phyloP scores from a whole-genome alignment of 2,329 filamentous ascomycete species.

The Ceratocystis smalleyi region DNA sequence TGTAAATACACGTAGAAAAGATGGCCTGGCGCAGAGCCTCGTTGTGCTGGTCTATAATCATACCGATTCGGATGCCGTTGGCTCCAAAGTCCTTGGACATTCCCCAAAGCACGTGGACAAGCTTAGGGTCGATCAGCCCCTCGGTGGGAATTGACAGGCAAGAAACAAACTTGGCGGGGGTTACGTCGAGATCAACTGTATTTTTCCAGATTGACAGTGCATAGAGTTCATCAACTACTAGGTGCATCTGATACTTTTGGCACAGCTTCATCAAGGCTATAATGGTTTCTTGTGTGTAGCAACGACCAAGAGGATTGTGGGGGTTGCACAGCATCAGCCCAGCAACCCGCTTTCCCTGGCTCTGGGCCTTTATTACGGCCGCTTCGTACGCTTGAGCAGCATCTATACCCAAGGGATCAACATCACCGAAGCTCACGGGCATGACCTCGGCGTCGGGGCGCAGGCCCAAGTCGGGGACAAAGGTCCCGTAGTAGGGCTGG shows the following conservation, averaged over 20 bases:
- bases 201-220: slow-evolving; percentile 37
- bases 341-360: slow-evolving; percentile 28
- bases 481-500: slow-evolving; percentile 34
- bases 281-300: slow-evolving; percentile 29
- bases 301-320: slow-evolving; percentile 37
- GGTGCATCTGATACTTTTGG: slow-evolving; percentile 32
- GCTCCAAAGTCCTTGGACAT: slow-evolving; percentile 40
- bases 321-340: slow-evolving; percentile 37
- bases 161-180: slow-evolving; percentile 29
- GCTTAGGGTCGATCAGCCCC: slow-evolving; percentile 31
- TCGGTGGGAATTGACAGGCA: slow-evolving; percentile 29
- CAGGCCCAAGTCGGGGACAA: slow-evolving; percentile 30
- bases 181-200: slow-evolving; percentile 20
- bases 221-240: slow-evolving; percentile 37
- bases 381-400: slow-evolving; percentile 32
- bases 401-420: slow-evolving; percentile 29
- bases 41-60: slow-evolving; percentile 34
- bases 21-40: slow-evolving; percentile 26
- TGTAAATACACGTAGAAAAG: slow-evolving; percentile 26
- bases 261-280: slow-evolving; percentile 33
- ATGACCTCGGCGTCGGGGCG: slow-evolving; percentile 30
- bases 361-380: slow-evolving; percentile 26
- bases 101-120: slow-evolving; percentile 37
- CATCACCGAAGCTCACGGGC: slow-evolving; percentile 29
- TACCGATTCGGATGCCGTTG: slow-evolving; percentile 39